Evolutionary conservation across 1,284 basidiomycete genomes (phyloP), one percentile per base, ranked within the genome.

Genomic region (Erythrobasidium hasegawianum): DNA sequence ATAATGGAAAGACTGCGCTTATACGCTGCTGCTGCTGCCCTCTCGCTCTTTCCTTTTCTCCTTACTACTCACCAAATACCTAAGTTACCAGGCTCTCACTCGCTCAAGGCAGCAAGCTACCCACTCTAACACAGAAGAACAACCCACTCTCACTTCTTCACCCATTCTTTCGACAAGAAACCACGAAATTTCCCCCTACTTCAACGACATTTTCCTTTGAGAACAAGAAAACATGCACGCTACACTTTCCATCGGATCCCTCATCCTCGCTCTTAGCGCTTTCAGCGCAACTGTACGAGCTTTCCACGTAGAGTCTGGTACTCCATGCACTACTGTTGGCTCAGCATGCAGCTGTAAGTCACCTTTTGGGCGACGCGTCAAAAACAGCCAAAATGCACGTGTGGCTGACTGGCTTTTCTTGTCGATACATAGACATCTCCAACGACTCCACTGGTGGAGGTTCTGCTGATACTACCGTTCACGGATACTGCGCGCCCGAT

Each of bases 301-400:
- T 18, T 65, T 65, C 62, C 62, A 65, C 45, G 62, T 65, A 22
- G 62, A 65, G 45, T 58, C 43, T 20, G 62, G 62, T 27, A 65
- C 49, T 27, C 13, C 41, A 16, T 65, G 62, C 47, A 33, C 56
- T 38, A 52, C 55, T 18, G 56, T 65, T 45, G 62, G 62, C 26
- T 55, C 29, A 40, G 40, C 62, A 33, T 65, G 62, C 62, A 50
- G 45, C 18, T 65, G 62, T 65, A 26, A 57, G 62, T 65, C 43
- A 7, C 57, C 40, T 47, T 47, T 18, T n/a, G n/a, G n/a, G n/a
- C n/a, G n/a, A 43, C 38, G 16, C 43, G 16, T 24, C 43, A 14
- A 33, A n/a, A n/a, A 33, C 33, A 33, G 33, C 33, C 33, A n/a
- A n/a, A 11, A 33, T n/a, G n/a, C 33, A 33, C 33, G 33, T 33